These are phyloP conservation scores for Acaromyces ingoldii DNA, from an alignment of 1,284 basidiomycete species.

Conservation along the genomic window DNA sequence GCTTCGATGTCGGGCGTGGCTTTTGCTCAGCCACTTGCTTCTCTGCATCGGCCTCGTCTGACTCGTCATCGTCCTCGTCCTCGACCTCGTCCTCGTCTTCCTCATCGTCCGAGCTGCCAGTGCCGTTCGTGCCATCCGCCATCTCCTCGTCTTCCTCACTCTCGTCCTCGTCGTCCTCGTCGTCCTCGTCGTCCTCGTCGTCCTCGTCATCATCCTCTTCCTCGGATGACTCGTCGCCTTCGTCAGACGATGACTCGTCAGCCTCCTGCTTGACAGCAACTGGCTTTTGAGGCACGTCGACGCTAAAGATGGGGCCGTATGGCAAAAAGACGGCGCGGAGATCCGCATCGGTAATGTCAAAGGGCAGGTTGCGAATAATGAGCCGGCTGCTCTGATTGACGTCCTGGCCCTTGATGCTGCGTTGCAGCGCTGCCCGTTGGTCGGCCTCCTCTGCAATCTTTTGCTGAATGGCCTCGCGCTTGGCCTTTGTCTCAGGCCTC, in stretches of 20 bases:
- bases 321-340: slow-evolving; percentile 81
- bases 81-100: slow-evolving; percentile 19
- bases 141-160: slow-evolving; percentile 36
- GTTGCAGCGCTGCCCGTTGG: neutral
- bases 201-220: slow-evolving; percentile 54
- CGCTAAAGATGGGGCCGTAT: slow-evolving; percentile 78
- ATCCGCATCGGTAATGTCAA: slow-evolving; percentile 64
- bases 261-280: neutral
- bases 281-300: slow-evolving; percentile 64
- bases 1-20: slow-evolving; percentile 63
- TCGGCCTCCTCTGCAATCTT: slow-evolving; percentile 52
- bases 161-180: slow-evolving; percentile 19
- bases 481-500: slow-evolving; percentile 52
- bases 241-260: slow-evolving; percentile 5
- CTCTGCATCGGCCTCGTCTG: slow-evolving; percentile 23
- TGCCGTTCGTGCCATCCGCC: slow-evolving; percentile 12
- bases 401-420: neutral
- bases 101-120: slow-evolving; percentile 12
- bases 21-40: slow-evolving; percentile 35
- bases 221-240: slow-evolving; percentile 3
- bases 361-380: slow-evolving; percentile 88
- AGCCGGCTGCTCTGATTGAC: slow-evolving; percentile 72
- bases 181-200: slow-evolving; percentile 2
- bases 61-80: slow-evolving; percentile 37
- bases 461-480: slow-evolving; percentile 25